phyloP scores from a whole-genome alignment of 495 filamentous ascomycete species.

The Penicillium goetzii region DNA sequence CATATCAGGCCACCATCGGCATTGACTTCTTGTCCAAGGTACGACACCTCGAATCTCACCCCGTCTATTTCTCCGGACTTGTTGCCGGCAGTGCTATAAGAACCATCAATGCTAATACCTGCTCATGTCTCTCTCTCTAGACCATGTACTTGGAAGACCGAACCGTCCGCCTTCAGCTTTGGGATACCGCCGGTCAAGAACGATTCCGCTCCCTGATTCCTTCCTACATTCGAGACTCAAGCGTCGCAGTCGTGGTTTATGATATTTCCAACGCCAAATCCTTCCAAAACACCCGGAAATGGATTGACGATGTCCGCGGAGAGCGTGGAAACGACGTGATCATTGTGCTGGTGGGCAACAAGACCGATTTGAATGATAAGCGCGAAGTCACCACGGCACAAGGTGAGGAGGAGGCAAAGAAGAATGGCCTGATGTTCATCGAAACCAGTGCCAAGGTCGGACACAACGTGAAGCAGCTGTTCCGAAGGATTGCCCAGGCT shows the following conservation, averaged over 20 bases:
- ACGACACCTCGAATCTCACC: slow-evolving; percentile 23
- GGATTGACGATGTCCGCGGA: slow-evolving; percentile 97
- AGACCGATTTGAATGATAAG: slow-evolving; percentile 98
- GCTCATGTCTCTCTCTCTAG: slow-evolving; percentile 43
- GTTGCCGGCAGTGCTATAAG: neutral
- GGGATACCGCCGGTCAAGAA: slow-evolving; percentile 98
- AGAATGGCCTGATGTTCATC: slow-evolving; percentile 95
- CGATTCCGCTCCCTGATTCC: slow-evolving; percentile 95
- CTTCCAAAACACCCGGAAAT: slow-evolving; percentile 97
- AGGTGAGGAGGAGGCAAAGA: slow-evolving; percentile 98
- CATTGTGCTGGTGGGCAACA: slow-evolving; percentile 97
- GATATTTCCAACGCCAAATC: slow-evolving; percentile 97
- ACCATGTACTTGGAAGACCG: slow-evolving; percentile 99
- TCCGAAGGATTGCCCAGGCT: slow-evolving; percentile 95
- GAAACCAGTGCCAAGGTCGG: slow-evolving; percentile 98
- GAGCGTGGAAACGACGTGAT: slow-evolving; percentile 98
- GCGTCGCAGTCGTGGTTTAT: slow-evolving; percentile 96
- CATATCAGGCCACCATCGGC: slow-evolving; percentile 98
- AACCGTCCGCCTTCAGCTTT: slow-evolving; percentile 94
- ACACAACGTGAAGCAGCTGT: slow-evolving; percentile 96
- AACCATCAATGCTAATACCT: neutral
- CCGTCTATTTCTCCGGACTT: neutral
- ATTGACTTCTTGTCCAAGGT: slow-evolving; percentile 99
- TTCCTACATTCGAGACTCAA: slow-evolving; percentile 96
- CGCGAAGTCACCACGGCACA: slow-evolving; percentile 91